These are phyloP conservation scores for Gracilaria vermiculophylla DNA, from an alignment of 23 red algal species.

Conservation along the genomic window DNA sequence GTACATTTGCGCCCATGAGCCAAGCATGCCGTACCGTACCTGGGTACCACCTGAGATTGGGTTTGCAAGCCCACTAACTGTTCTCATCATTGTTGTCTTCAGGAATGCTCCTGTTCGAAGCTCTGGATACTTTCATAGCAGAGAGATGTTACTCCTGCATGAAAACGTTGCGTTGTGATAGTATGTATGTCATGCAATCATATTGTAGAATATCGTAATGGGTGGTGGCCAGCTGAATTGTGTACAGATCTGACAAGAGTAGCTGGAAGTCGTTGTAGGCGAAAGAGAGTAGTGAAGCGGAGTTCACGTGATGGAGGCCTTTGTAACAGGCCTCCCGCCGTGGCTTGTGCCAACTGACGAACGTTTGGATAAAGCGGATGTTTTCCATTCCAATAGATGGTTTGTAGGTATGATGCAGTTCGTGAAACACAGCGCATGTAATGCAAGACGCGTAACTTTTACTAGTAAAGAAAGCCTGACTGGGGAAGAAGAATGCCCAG, in stretches of 20 bases:
- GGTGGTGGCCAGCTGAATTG: not conserved
- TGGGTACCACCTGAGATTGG: too few species aligned
- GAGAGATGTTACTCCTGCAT: not conserved
- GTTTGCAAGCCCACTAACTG: not conserved
- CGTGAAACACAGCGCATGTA: not conserved
- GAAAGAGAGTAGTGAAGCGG: not conserved
- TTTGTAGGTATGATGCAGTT: too few species aligned
- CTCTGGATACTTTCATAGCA: not conserved
- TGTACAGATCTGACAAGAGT: slow-evolving; percentile 9
- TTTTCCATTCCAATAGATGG: too few species aligned
- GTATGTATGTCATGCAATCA: not conserved
- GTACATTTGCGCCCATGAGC: slow-evolving; percentile 10
- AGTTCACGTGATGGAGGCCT: slow-evolving; percentile 31
- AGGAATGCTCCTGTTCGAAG: not conserved
- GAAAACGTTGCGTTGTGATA: not conserved
- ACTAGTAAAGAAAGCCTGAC: slow-evolving; percentile 14
- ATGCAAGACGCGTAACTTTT: not conserved
- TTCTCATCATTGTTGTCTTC: not conserved
- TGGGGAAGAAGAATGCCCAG: too few species aligned
- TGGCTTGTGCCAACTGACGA: slow-evolving; percentile 36
- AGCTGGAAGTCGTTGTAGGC: not conserved
- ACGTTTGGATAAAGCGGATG: slow-evolving; percentile 1
- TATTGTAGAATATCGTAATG: not conserved
- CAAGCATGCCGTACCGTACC: not conserved
- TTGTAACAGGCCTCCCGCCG: not conserved